Conservation (phyloP, 352 stramenopile genomes). For the Globisporangium cylindrosporum region DNA sequence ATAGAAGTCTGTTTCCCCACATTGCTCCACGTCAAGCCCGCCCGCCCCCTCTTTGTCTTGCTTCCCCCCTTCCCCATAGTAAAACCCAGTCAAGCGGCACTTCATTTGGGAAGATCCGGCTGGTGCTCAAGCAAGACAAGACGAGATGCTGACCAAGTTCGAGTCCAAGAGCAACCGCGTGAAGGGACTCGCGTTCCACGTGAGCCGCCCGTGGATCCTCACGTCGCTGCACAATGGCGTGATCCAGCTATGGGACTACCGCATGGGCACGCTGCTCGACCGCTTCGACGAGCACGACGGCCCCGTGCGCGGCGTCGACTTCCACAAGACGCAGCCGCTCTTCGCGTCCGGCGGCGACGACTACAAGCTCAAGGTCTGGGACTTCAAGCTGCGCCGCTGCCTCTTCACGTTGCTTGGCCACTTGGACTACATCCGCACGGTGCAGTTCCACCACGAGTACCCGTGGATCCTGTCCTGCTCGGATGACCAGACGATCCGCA, state of each 20-base stretch:
- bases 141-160: constrained; percentile 98
- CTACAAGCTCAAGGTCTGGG: constrained; percentile 99
- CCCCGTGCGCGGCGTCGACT: constrained; percentile 98
- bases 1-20: background rate
- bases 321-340: constrained; percentile 96
- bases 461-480: constrained; percentile 97
- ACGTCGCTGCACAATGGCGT: constrained; percentile 99
- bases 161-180: constrained; percentile 99
- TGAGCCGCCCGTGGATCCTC: constrained; percentile 98
- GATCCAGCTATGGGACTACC: constrained; percentile 99
- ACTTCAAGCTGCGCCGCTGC: constrained; percentile 98
- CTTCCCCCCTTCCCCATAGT: background rate
- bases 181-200: constrained; percentile 99
- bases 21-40: constrained; percentile 14
- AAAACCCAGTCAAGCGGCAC: background rate
- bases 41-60: background rate
- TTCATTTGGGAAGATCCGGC: constrained; percentile 8
- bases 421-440: constrained; percentile 99
- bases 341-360: constrained; percentile 99
- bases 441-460: constrained; percentile 99
- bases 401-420: constrained; percentile 99
- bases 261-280: constrained; percentile 98
- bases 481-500: constrained; percentile 99
- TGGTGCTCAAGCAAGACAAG: background rate
- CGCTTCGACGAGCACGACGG: constrained; percentile 99